Base-by-base conservation (phyloP, 306 rosid species). In the Pyrus betulifolia region DNA sequence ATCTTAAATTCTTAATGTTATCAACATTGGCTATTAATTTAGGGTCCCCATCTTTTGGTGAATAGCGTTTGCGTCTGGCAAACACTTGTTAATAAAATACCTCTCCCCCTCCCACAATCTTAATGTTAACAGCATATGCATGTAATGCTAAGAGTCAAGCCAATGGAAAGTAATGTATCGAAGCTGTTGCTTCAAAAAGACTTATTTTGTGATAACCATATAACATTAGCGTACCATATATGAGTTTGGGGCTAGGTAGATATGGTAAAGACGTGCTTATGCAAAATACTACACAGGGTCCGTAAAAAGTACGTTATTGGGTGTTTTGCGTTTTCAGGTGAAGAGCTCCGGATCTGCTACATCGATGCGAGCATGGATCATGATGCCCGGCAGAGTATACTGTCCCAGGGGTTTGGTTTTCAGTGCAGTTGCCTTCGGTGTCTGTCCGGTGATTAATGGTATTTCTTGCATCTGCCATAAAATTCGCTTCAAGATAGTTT, bases 291-390 rank as follows among this genome's bases (percentile, higher is more conserved):
- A 59, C 42, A 15, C 4, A 4, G 57, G 51, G 18, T 5, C 23
- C 2, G 38, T 52, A 31, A 19, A 49, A 23, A 38, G 30, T 28
- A 21, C 19, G 18, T 54, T 61, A 12, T 15, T 73, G 6, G 6
- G 46, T 76, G 38, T 64, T 14, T 74, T 22, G 46, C 87, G 90
- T 35, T 76, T 22, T 61, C 87, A 94, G 98, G 91, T 17, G 98
- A 94, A 89, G 98, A 94, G 83, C 93, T 94, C 18, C 88, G 95
- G 84, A 92, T 94, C 68, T 90, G 98, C 89, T 94, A 94, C 57
- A 94, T 94, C 8, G 97, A 94, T 77, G 89, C 95, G 69, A 94
- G 97, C 80, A 80, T 90, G 88, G 82, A 83, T 62, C 82, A 57
- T 6, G 86, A 81, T 81, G 96, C 97, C 62, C 85, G 98, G 55